Base-by-base conservation (phyloP, 2,329 filamentous ascomycete species). In the Chalara sp. region DNA sequence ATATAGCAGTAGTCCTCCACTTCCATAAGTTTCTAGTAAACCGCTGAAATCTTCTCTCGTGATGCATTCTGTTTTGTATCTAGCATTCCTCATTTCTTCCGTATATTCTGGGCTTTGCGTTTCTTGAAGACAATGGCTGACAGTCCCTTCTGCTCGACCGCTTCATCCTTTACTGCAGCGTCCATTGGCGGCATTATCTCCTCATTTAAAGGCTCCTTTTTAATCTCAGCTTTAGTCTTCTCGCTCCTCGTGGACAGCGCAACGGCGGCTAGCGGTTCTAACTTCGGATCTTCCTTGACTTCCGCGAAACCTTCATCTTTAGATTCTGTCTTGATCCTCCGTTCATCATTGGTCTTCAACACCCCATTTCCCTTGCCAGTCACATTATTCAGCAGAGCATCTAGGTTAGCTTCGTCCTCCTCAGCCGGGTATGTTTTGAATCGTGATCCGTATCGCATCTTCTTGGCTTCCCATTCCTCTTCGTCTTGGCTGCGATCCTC, bases 81-180 rank as follows among this genome's bases (percentile, higher is more conserved):
- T 3, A 32, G 45, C 28, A 12, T 43, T 48, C n/a, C n/a, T 63
- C 49, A 83, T 64, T 78, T 83, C 58, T 83, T 77, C 21, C 81
- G 76, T 35, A 83, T 73, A 47, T 76, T 79, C 71, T 83, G 86
- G 11, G 81, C 74, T 63, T 89, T 92, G 49, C 87, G 74, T 71
- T 90, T 91, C 70, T 91, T 92, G 69, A 92, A 93, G 3, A 89
- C 72, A 2, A 89, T 76, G 3, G 78, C 73, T 8, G 72, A 63
- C 3, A 65, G 57, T 7, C 58, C 62, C 28, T 50, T 55, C 33
- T 56, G 54, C 8, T 56, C 57, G 62, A 54, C 44, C 2, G 65
- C 21, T 21, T 21, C 21, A 3, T 21, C 30, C 44, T 12, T 11
- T 37, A 13, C 32, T n/a, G 12, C 5, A 6, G 30, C 28, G 32